phyloP scores from a whole-genome alignment of 2,329 filamentous ascomycete genomes.

The Fusarium compactum region DNA sequence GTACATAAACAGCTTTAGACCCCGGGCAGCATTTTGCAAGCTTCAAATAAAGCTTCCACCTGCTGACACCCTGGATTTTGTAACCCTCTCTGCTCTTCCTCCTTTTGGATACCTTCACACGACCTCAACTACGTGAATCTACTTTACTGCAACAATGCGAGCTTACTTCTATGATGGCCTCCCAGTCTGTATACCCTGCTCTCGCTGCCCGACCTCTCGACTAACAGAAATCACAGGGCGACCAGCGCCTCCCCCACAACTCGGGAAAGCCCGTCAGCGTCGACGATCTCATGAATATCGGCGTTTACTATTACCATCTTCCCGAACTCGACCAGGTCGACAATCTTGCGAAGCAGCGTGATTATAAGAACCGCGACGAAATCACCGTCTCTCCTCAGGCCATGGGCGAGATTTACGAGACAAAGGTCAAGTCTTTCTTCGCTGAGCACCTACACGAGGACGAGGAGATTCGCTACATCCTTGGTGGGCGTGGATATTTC shows the following conservation, averaged over 20 bases:
- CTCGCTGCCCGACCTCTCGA: not conserved
- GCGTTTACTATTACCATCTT: constrained; percentile 82
- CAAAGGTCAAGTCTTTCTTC: constrained; percentile 95
- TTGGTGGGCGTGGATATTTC: constrained; percentile 90
- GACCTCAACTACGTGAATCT: not conserved
- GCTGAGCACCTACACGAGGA: constrained; percentile 97
- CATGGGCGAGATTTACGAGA: constrained; percentile 90
- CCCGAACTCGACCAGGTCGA: constrained; percentile 76
- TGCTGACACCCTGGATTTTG: constrained; percentile 16
- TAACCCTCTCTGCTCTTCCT: not conserved
- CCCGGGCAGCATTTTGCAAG: constrained; percentile 15
- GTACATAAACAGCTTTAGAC: constrained; percentile 31
- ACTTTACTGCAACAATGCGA: constrained; percentile 58
- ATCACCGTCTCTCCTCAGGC: constrained; percentile 87
- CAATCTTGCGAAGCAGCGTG: constrained; percentile 76
- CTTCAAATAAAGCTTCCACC: constrained; percentile 22
- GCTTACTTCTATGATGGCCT: constrained; percentile 70
- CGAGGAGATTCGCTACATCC: constrained; percentile 96
- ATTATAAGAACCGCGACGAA: constrained; percentile 95
- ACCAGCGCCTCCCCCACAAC: constrained; percentile 92
- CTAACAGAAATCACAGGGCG: constrained; percentile 70
- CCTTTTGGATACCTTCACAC: not conserved
- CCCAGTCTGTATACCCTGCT: constrained; percentile 56
- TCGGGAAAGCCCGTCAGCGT: constrained; percentile 77
- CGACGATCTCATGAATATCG: constrained; percentile 76